Evolutionary conservation across 2,329 filamentous ascomycete species (phyloP), one percentile per base, ranked within the genome.

Genomic region (Trichoderma simmonsii): DNA sequence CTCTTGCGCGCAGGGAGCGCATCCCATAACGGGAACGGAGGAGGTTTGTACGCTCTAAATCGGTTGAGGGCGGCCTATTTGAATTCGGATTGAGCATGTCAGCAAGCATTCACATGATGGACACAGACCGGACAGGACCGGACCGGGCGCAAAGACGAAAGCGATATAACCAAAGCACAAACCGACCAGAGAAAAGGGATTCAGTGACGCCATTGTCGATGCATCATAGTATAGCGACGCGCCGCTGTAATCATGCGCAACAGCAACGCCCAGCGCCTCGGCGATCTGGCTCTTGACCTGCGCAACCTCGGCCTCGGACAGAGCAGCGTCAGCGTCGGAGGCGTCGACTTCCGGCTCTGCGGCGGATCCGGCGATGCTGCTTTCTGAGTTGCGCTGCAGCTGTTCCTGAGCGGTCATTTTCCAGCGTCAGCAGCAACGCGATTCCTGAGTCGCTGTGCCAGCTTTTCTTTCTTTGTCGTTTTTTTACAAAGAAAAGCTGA

Each of bases 1-100:
- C 94, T 90, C 73, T 93, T 89, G 75, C 85, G 88, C 15, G 86
- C 81, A 3, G 90, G 89, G 32, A 92, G 83, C 24, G 82, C 82
- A 77, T 90, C 86, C 90, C 90, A 92, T 72, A 87, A 79, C 12
- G 89, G 84, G 76, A 91, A 90, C 3, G 87, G 82, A 2, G 89
- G 89, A 21, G 90, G 86, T 72, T 83, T 86, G 79, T 89, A 91
- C 69, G 88, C 85, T 67, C 89, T 86, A 71, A 92, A 83, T 72
- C 89, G 86, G 70, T 87, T 86, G 74, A 92, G 81, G 77, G 88
- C 88, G 75, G 87, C 87, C 87, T 89, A 32, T 12, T 32, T 12
- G 21, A 28, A 56, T 15, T 26, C 36, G 18, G 14, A 36, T 36
- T 36, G 34, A 36, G 6, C 34, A 36, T 15, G 3, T 43, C 39